Evolutionary conservation across 1,284 basidiomycete genomes (phyloP), one percentile per base, ranked within the genome.

Genomic region (Spongiforma sp.): DNA sequence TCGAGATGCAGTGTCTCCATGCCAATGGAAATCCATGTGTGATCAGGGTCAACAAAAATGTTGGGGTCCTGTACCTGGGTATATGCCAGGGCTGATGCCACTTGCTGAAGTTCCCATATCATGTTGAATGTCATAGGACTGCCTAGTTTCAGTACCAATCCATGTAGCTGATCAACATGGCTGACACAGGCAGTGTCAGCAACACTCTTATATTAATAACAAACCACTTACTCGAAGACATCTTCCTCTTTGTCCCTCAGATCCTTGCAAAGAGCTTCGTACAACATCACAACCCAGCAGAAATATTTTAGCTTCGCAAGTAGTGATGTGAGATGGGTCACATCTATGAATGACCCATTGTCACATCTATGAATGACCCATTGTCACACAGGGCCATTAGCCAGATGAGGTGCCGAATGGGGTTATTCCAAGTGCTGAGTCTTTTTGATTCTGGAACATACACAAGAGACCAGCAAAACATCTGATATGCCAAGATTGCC

Each of bases 291-390:
- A 0, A 61, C 0, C 1, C 41, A 41, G 1, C 61, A 68, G 57
- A 69, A 69, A 46, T 68, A 67, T 2, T 68, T 69, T 1, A 69
- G 37, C 28, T 69, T 68, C 0, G 61, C 61, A 0, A 68, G 59
- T 2, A 61, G 3, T 0, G 48, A 64, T 1, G 57, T 68, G 4
- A 69, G 59, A 2, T 2, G 17, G 0, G 36, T 33, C 0, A 54
- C 54, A 1, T 65, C 33, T 21, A 68, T 58, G 21, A 69, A 69
- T 0, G 39, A 57, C 9, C 64, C 59, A 5, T 68, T 54, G 1
- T 50, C 15, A 1, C 30, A 1, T 65, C 33, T 21, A 68, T 58
- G 21, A 69, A 69, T 0, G 39, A 57, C 9, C 64, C 59, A 5
- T 68, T 54, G 1, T 50, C 15, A 1, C 30, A 48, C 0, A 68